Evolutionary conservation across 2,329 filamentous ascomycete genomes (phyloP).

Genomic region (Simplicillium sp.): DNA sequence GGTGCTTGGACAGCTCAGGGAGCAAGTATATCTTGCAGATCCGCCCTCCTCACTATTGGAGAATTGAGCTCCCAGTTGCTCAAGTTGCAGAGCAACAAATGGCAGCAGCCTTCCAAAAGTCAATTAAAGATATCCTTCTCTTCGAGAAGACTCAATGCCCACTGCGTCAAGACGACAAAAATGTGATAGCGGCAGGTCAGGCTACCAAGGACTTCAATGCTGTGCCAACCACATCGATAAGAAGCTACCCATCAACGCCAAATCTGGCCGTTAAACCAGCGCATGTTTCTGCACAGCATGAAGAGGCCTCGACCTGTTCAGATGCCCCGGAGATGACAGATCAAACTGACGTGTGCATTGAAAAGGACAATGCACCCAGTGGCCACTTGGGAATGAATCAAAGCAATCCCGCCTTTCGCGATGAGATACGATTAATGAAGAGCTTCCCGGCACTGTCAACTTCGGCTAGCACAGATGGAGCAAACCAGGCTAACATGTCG

Average conservation of each 20-base stretch:
- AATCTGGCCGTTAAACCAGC: not conserved
- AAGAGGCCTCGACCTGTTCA: too few relatives aligned
- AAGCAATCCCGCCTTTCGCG: too few relatives aligned
- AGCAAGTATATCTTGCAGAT: conserved; percentile 81
- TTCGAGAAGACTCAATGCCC: conserved; percentile 87
- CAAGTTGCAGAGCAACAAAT: conserved; percentile 37
- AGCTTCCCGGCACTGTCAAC: too few relatives aligned
- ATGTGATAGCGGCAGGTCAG: too few relatives aligned
- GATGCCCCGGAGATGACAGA: too few relatives aligned
- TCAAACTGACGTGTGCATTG: too few relatives aligned
- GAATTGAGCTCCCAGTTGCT: conserved; percentile 70
- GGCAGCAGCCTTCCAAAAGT: conserved; percentile 57
- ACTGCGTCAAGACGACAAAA: conserved; percentile 32
- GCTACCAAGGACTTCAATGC: too few relatives aligned
- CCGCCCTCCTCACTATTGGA: conserved; percentile 75
- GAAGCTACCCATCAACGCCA: conserved; percentile 3
- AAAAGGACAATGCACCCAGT: too few relatives aligned
- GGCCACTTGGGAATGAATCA: too few relatives aligned
- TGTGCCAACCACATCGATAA: conserved; percentile 1
- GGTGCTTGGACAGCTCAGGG: conserved; percentile 79
- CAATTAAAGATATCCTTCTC: conserved; percentile 63
- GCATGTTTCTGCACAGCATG: not conserved
- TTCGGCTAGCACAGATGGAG: too few relatives aligned
- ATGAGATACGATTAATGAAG: too few relatives aligned
- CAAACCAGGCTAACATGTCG: too few relatives aligned